Percentiles rank a stretch among this genome's conserved stretches.
Evolutionary conservation across 176 grass and related monocot species (phyloP).

Genomic region (Rhipidocladum racemiflorum): DNA sequence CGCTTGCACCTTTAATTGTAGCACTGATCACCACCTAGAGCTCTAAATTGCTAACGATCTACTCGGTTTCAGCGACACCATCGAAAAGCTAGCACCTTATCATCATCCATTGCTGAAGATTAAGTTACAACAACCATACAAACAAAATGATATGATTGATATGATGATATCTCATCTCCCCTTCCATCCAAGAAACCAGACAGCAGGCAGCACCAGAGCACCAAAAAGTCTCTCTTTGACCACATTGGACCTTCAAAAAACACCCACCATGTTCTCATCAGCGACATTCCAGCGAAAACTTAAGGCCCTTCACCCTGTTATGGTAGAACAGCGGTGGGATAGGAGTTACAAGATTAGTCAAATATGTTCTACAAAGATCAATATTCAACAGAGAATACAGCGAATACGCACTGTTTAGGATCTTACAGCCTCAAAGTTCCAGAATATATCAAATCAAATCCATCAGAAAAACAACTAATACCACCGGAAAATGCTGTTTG

Average conservation of each 20-base stretch:
- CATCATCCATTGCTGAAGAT: background rate
- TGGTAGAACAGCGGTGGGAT: background rate
- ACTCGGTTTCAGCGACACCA: background rate
- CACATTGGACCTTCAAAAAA: background rate
- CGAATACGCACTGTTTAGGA: background rate
- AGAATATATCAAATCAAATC: background rate
- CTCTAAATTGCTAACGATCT: background rate
- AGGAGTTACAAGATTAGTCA: background rate
- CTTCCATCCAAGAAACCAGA: background rate
- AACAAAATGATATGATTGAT: background rate
- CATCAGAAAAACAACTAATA: background rate
- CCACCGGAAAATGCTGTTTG: background rate
- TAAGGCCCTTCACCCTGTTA: conserved; percentile 8
- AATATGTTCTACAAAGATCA: background rate
- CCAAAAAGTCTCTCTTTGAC: background rate
- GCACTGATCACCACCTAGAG: background rate
- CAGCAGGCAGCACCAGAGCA: background rate
- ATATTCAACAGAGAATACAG: background rate
- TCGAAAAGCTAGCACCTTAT: background rate
- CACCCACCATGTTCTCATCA: background rate
- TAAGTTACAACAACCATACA: background rate
- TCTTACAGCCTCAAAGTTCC: background rate
- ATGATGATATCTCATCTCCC: background rate
- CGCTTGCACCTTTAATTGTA: background rate
- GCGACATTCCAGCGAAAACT: background rate